Base-by-base conservation (phyloP, 441 rosid species). In the Populus hybrid region DNA sequence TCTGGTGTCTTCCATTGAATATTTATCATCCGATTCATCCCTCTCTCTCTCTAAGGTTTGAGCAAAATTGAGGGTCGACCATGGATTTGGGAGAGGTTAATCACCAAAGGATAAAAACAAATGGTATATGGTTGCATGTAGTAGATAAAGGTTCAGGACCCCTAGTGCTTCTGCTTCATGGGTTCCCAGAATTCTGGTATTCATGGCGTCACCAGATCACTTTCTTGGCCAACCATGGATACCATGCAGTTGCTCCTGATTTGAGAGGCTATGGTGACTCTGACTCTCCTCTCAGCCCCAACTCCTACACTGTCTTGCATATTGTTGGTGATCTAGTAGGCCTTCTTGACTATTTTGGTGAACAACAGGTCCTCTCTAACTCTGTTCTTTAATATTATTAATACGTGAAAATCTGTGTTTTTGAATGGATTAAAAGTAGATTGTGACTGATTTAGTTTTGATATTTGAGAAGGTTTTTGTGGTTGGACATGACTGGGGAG, bases 401-500 rank as follows among this genome's bases (percentile, higher is more conserved):
- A 26, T 12, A 10, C 28, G 16, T 23, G 57, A 46, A 46, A 46
- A 46, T 46, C 5, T 46, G 57, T 46, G 57, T 14, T 66, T 23
- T 26, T n/a, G 34, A 26, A 23, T n/a, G 8, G 34, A 50, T 18
- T 40, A 40, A 26, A 3, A 5, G 8, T 3, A 5, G 5, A 21
- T 24, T 10, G 0, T 2, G n/a, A 34, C 42, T 16, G 36, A 23
- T 4, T 59, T n/a, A 14, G 6, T 53, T 20, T 26, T 70, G 26
- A 12, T 38, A 35, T 75, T 26, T 75, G 82, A 40, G 26, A 38
- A 91, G 94, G 93, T 92, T 69, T 89, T 87, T 84, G 89, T 91
- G 28, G 91, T 81, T 61, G 97, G 93, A 34, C 92, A 89, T 83
- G 97, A 93, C 73, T 89, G 92, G 93, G 98, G 96, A 81, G 89